Evolutionary conservation across 164 flowering plant genomes (phyloP).

Genomic region (Aristolochia contorta): DNA sequence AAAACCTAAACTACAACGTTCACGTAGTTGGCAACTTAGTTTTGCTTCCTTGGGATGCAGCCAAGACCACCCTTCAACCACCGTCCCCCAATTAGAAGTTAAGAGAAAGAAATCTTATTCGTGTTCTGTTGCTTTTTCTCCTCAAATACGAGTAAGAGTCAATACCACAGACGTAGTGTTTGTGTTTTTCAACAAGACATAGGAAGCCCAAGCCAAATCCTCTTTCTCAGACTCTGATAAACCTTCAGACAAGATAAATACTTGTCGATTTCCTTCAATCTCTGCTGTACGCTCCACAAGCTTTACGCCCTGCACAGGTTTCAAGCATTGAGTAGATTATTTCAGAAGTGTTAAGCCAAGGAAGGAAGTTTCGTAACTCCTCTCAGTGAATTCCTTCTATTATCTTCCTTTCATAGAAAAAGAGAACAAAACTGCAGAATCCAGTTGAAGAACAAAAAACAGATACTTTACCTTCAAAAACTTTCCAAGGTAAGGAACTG

Average conservation of each 20-base stretch:
- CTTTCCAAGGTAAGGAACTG: conserved; percentile 67
- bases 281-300: conserved; percentile 33
- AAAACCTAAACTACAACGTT: too few species aligned
- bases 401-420: too few species aligned
- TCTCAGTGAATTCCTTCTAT: too few species aligned
- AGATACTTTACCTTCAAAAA: conserved; percentile 60
- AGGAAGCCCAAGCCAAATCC: conserved; percentile 91
- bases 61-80: too few species aligned
- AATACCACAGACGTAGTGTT: conserved; percentile 67
- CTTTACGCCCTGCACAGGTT: conserved; percentile 48
- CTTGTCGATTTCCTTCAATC: conserved; percentile 58
- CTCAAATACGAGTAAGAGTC: background rate
- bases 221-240: conserved; percentile 39
- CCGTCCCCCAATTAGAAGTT: too few species aligned
- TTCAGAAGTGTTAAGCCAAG: too few species aligned
- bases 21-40: too few species aligned
- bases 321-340: background rate
- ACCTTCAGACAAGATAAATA: conserved; percentile 61
- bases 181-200: conserved; percentile 66
- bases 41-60: too few species aligned
- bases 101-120: too few species aligned
- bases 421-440: too few species aligned
- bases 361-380: too few species aligned
- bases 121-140: too few species aligned
- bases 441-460: background rate